Conservation (phyloP, 2,329 filamentous ascomycete genomes). For the Emergomyces africanus region DNA sequence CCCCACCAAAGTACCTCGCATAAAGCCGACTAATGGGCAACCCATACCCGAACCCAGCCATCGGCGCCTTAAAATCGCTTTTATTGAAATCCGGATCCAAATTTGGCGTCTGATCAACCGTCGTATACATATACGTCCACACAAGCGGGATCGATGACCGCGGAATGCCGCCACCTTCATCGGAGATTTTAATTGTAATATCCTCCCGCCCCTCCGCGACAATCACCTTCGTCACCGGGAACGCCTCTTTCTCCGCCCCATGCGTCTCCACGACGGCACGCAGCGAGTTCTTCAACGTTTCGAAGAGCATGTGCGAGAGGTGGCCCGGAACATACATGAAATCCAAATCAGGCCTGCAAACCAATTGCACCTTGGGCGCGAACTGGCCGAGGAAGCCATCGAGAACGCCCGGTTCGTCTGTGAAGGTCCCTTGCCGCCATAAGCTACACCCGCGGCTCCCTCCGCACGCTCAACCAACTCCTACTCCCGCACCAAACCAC, state of each 20-base stretch:
- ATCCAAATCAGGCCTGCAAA: slow-evolving; percentile 85
- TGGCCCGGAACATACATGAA: slow-evolving; percentile 99
- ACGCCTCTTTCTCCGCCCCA: slow-evolving; percentile 88
- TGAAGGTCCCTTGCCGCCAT: slow-evolving; percentile 41
- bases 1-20: slow-evolving; percentile 92
- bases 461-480: slow-evolving; percentile 52
- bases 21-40: slow-evolving; percentile 89
- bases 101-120: slow-evolving; percentile 87
- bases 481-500: slow-evolving; percentile 47
- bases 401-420: slow-evolving; percentile 99
- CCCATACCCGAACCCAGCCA: slow-evolving; percentile 98
- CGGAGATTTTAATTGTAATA: slow-evolving; percentile 96
- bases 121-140: slow-evolving; percentile 99
- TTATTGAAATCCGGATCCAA: slow-evolving; percentile 97
- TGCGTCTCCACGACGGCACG: slow-evolving; percentile 93
- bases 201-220: slow-evolving; percentile 97
- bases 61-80: slow-evolving; percentile 97
- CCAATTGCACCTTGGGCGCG: slow-evolving; percentile 93
- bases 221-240: slow-evolving; percentile 93
- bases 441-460: slow-evolving; percentile 38
- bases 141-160: slow-evolving; percentile 86
- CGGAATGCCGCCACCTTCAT: slow-evolving; percentile 93
- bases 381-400: slow-evolving; percentile 92
- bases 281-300: slow-evolving; percentile 96
- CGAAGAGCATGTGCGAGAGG: slow-evolving; percentile 97